Conservation (phyloP, 805 yeast species). For the Candida endomychidarum region DNA sequence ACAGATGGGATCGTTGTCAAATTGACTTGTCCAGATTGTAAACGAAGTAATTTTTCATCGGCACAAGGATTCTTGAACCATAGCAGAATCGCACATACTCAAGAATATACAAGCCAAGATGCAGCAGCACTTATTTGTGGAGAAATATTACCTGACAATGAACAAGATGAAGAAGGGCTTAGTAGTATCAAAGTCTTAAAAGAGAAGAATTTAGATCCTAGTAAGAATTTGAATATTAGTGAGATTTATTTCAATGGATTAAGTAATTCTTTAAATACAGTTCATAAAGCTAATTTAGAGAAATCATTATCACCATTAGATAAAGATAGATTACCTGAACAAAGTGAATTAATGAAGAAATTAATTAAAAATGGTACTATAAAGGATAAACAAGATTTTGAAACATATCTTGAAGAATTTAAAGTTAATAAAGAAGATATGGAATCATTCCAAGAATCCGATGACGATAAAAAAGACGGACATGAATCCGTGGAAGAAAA, state of each 20-base stretch:
- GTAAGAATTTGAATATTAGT: conserved; percentile 38
- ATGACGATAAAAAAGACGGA: conserved; percentile 16
- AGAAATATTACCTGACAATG: conserved; percentile 48
- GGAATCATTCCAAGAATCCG: conserved; percentile 34
- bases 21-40: conserved; percentile 67
- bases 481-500: conserved; percentile 1
- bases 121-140: conserved; percentile 73
- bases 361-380: conserved; percentile 31
- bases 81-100: conserved; percentile 70
- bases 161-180: conserved; percentile 57
- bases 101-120: conserved; percentile 69
- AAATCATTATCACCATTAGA: conserved; percentile 19
- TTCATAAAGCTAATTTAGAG: conserved; percentile 19
- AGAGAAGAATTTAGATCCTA: conserved; percentile 40
- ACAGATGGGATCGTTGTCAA: conserved; percentile 71
- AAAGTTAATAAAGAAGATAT: conserved; percentile 6
- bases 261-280: conserved; percentile 27
- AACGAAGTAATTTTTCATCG: conserved; percentile 66
- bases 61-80: conserved; percentile 83
- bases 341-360: conserved; percentile 37
- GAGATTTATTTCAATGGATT: conserved; percentile 37
- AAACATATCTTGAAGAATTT: conserved; percentile 12
- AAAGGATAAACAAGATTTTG: conserved; percentile 20
- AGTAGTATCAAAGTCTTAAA: conserved; percentile 35
- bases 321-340: conserved; percentile 8